Percentiles rank a stretch among this genome's conserved stretches.
phyloP scores from a whole-genome alignment of 2,329 filamentous ascomycete species.

The Xylaria sp. region DNA sequence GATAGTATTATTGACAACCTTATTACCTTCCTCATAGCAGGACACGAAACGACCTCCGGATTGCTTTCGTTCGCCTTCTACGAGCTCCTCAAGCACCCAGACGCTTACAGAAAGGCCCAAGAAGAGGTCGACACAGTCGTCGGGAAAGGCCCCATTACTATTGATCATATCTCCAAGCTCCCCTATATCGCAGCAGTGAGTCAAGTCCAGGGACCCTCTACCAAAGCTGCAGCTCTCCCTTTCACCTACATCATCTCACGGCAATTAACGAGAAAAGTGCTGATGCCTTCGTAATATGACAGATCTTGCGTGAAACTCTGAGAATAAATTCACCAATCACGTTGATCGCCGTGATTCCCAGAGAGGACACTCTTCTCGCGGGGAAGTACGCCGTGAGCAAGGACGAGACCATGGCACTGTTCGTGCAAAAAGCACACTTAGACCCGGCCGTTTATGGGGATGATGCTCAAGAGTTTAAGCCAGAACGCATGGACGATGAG shows the following conservation, averaged over 20 bases:
- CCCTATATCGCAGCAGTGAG: constrained; percentile 64
- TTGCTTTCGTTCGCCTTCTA: constrained; percentile 68
- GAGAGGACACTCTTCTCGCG: constrained; percentile 56
- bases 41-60: constrained; percentile 73
- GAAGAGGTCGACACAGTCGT: constrained; percentile 69
- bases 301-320: constrained; percentile 66
- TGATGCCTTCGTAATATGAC: constrained; percentile 4
- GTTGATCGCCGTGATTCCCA: constrained; percentile 56
- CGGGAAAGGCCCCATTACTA: constrained; percentile 57
- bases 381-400: constrained; percentile 64
- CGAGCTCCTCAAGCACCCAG: constrained; percentile 65
- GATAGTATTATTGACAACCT: constrained; percentile 69
- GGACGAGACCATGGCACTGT: constrained; percentile 50
- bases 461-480: constrained; percentile 66
- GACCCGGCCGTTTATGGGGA: constrained; percentile 68
- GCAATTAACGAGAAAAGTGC: background rate
- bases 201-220: constrained; percentile 4
- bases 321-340: constrained; percentile 65
- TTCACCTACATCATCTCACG: background rate
- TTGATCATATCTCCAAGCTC: constrained; percentile 65
- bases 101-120: constrained; percentile 62
- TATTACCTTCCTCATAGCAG: constrained; percentile 72
- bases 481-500: constrained; percentile 73
- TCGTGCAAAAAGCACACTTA: constrained; percentile 59
- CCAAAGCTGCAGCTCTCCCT: background rate